Conservation (phyloP, 2,329 filamentous ascomycete species). For the Daldinia sp. region DNA sequence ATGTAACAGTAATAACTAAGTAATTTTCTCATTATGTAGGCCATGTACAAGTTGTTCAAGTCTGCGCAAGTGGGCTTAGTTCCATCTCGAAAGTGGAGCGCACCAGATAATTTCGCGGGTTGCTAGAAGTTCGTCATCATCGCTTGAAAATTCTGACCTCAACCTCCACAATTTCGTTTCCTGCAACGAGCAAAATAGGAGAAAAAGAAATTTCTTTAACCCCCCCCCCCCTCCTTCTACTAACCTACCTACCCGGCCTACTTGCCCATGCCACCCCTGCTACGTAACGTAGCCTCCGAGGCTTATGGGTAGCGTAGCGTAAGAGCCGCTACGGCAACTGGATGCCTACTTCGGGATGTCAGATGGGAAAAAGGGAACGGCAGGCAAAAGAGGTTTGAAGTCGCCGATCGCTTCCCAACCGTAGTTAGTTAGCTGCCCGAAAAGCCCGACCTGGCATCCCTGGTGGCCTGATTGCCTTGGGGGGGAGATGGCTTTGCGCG, state of each 20-base stretch:
- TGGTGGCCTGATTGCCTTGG: slow-evolving; percentile 16
- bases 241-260: too few species aligned
- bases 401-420: slow-evolving; percentile 2
- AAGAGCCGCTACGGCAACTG: slow-evolving; percentile 21
- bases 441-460: slow-evolving; percentile 29
- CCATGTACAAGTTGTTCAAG: too few species aligned
- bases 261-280: background rate
- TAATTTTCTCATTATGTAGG: too few species aligned
- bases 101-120: slow-evolving; percentile 43
- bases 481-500: background rate
- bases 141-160: slow-evolving; percentile 9
- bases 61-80: background rate
- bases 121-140: slow-evolving; percentile 36
- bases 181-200: background rate
- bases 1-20: too few species aligned
- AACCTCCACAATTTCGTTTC: slow-evolving; percentile 11
- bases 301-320: slow-evolving; percentile 22
- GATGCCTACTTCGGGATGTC: slow-evolving; percentile 3
- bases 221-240: background rate
- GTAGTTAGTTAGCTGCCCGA: slow-evolving; percentile 17
- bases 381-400: background rate
- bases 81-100: slow-evolving; percentile 34
- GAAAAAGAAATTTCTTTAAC: slow-evolving; percentile 10
- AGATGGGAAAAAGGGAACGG: background rate
- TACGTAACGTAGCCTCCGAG: slow-evolving; percentile 23